Base-by-base conservation (phyloP, 345 rosid genomes). In the Eutrema yunnanense region DNA sequence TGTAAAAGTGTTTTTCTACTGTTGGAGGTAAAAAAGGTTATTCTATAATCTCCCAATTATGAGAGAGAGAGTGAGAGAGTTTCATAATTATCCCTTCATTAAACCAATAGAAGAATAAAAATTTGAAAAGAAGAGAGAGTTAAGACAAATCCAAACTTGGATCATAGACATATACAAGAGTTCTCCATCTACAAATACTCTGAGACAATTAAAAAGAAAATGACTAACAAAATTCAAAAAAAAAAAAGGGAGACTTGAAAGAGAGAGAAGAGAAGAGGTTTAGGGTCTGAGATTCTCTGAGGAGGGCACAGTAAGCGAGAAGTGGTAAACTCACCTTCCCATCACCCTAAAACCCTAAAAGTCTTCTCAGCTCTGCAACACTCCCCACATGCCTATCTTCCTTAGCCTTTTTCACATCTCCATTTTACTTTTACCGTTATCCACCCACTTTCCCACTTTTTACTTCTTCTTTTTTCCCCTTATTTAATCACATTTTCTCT, bases 371-470 rank as follows among this genome's bases (percentile, higher is more conserved):
- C 65, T 55, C 77, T 73, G 76, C 41, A 54, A 52, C 67, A 51
- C 62, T 6, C 0, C 63, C 37, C 71, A 73, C 77, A 73, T 73
- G 77, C 77, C 77, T 73, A 63, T 63, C 70, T 59, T 48, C 74
- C 32, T 9, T 12, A 55, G 42, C 65, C 57, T 63, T 72, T 72
- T 42, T 47, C 13, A 12, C 14, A 4, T 16, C 62, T 34, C 22
- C 10, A 12, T 55, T 46, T 71, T 38, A 72, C 76, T 34, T 63
- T 72, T 72, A 72, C 76, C 76, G 76, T 72, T 72, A 72, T 32
- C 30, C 53, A 58, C 63, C 63, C 33, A 38, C 63, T 58, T 13
- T 9, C 16, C 4, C 3, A 0, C 13, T 34, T 59, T 38, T 57
- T 34, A 46, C 37, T 32, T 1, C 16, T 16, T 16, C 16, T 4